Conservation (phyloP, 495 filamentous ascomycete species). For the Viridothelium virens region DNA sequence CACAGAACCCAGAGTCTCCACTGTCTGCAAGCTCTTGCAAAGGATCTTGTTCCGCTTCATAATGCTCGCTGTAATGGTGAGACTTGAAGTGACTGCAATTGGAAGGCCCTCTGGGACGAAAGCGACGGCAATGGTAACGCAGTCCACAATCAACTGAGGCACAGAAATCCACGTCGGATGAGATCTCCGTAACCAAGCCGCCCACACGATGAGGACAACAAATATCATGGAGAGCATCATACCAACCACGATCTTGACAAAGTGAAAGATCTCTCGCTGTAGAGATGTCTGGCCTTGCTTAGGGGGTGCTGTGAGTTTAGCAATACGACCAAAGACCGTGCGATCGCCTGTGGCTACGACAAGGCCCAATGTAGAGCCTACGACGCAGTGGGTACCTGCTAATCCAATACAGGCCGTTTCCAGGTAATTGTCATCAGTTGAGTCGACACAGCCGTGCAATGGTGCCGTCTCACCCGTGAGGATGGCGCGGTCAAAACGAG, state of each 20-base stretch:
- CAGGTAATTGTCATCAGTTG: conserved; percentile 62
- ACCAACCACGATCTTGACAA: conserved; percentile 58
- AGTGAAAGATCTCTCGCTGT: conserved; percentile 59
- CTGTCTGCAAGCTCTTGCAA: conserved; percentile 58
- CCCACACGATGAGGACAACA: conserved; percentile 53
- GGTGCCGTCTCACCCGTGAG: conserved; percentile 62
- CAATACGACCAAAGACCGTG: conserved; percentile 62
- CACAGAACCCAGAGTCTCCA: conserved; percentile 62
- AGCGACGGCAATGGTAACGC: conserved; percentile 56
- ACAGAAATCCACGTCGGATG: conserved; percentile 53
- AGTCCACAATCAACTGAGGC: conserved; percentile 59
- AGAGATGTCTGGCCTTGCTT: conserved; percentile 56
- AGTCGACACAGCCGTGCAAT: conserved; percentile 50
- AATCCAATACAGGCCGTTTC: conserved; percentile 67
- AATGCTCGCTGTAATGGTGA: conserved; percentile 62
- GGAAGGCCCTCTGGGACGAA: conserved; percentile 66
- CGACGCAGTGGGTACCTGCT: conserved; percentile 61
- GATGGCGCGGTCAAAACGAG: conserved; percentile 64
- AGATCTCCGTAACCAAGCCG: conserved; percentile 48
- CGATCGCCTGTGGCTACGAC: conserved; percentile 53
- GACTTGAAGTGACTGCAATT: conserved; percentile 59
- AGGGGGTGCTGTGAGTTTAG: conserved; percentile 55
- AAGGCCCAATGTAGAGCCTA: conserved; percentile 55
- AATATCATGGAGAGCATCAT: conserved; percentile 64
- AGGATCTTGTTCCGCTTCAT: conserved; percentile 59